phyloP scores from a whole-genome alignment of 73 alveolate species.

The Paramecium bursaria region DNA sequence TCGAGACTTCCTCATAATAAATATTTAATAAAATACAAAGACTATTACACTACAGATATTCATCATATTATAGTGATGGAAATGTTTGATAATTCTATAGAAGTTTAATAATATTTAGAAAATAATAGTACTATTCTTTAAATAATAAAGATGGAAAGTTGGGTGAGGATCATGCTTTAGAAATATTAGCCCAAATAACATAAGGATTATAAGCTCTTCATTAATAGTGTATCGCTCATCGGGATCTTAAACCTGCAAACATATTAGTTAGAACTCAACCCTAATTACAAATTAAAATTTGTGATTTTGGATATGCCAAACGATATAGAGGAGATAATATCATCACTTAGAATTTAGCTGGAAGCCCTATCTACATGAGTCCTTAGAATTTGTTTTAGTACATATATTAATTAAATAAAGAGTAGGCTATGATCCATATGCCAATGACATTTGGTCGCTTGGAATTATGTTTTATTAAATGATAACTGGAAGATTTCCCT shows the following conservation, averaged over 20 bases:
- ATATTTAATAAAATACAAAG: background rate
- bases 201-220: conserved; percentile 28
- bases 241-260: conserved; percentile 40
- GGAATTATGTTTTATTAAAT: conserved; percentile 32
- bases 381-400: conserved; percentile 41
- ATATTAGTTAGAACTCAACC: conserved; percentile 29
- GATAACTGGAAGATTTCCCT: conserved; percentile 11
- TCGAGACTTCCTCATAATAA: background rate
- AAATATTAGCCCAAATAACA: conserved; percentile 24
- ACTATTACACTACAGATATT: background rate
- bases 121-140: too few relatives aligned
- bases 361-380: conserved; percentile 59
- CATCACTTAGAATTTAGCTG: background rate
- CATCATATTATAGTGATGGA: conserved; percentile 41
- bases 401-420: background rate
- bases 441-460: conserved; percentile 40
- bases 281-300: conserved; percentile 23
- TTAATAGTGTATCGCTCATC: conserved; percentile 11
- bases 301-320: conserved; percentile 39
- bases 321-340: background rate
- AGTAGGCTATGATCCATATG: conserved; percentile 49
- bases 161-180: conserved; percentile 35
- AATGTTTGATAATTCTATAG: conserved; percentile 14
- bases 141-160: conserved; percentile 9
- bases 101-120: background rate